Conservation (phyloP, 2,329 filamentous ascomycete species). For the Fusarium sp. region DNA sequence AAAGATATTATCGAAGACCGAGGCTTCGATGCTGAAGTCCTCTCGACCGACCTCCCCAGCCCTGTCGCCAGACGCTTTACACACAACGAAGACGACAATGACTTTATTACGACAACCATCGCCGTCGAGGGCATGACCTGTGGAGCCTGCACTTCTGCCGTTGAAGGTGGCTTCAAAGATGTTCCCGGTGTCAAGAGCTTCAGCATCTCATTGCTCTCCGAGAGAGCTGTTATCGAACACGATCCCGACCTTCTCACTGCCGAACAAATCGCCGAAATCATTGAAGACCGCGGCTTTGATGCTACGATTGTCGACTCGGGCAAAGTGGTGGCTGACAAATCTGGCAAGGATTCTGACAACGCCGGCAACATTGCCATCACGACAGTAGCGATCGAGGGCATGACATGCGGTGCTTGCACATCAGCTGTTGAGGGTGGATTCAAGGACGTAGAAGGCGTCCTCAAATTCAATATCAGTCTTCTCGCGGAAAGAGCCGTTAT, state of each 20-base stretch:
- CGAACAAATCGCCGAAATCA: slow-evolving; percentile 66
- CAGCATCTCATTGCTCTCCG: slow-evolving; percentile 84
- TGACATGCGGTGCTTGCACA: slow-evolving; percentile 98
- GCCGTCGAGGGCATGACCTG: slow-evolving; percentile 91
- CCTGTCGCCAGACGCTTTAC: slow-evolving; percentile 56
- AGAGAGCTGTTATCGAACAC: slow-evolving; percentile 87
- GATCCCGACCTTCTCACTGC: slow-evolving; percentile 67
- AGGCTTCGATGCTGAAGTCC: slow-evolving; percentile 89
- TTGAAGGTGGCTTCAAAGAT: slow-evolving; percentile 83
- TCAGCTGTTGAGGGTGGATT: slow-evolving; percentile 90
- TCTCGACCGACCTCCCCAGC: slow-evolving; percentile 80
- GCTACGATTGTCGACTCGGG: slow-evolving; percentile 81
- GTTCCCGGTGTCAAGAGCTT: slow-evolving; percentile 78
- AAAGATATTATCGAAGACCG: slow-evolving; percentile 90
- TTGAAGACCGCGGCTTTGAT: slow-evolving; percentile 81
- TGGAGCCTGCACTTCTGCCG: slow-evolving; percentile 86
- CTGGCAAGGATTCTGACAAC: slow-evolving; percentile 42
- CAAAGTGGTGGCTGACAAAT: slow-evolving; percentile 50
- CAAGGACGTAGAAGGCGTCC: slow-evolving; percentile 76
- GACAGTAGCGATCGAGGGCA: slow-evolving; percentile 90
- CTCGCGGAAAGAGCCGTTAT: slow-evolving; percentile 92
- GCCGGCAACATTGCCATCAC: slow-evolving; percentile 70
- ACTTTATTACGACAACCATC: slow-evolving; percentile 75
- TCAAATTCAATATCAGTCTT: slow-evolving; percentile 94
- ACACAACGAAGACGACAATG: slow-evolving; percentile 53